Base-by-base conservation (phyloP, 2,329 filamentous ascomycete genomes). In the Cladosporium sp. region DNA sequence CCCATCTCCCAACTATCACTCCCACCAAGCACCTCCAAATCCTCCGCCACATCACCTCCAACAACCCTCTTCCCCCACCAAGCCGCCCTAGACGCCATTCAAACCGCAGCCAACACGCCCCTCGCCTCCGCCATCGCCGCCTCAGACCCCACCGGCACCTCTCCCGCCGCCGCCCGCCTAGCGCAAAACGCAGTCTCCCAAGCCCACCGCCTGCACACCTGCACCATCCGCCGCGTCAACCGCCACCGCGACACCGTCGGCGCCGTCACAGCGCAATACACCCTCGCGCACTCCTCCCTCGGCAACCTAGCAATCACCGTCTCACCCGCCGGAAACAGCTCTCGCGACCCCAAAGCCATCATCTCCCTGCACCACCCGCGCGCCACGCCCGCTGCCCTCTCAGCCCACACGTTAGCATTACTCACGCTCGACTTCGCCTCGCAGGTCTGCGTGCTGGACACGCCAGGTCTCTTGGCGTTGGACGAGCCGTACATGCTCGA, bases 171-270 rank as follows among this genome's bases (percentile, higher is more conserved):
- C 1, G 81, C 84, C 51, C 74, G 77, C 20, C 69, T 83, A 2
- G 73, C 78, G 38, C 81, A 86, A 61, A 72, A 77, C 2, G 77
- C 0, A 29, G 41, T 51, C 77, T 84, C 8, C 74, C 74, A 75
- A 51, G 78, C 83, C 29, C 85, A 85, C 0, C 81, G 86, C 62
- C 76, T 78, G 27, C 85, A 89, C 67, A 83, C 80, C 57, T 86
- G 82, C 19, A 77, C 83, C 2, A 77, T 91, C 2, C 80, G 86
- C n/a, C 89, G 84, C 79, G 66, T 60, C n/a, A 58, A 68, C 12
- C 63, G 67, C 9, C 57, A 63, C 20, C 53, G 57, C 20, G 55
- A 61, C 39, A 16, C 32, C 32, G 51, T 59, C 8, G 58, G 60
- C 38, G 51, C 57, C 4, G 56, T 61, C 18, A 60, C 55, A 3